Evolutionary conservation across 176 grass and related monocot species (phyloP).

Genomic region (Juncus inflexus): DNA sequence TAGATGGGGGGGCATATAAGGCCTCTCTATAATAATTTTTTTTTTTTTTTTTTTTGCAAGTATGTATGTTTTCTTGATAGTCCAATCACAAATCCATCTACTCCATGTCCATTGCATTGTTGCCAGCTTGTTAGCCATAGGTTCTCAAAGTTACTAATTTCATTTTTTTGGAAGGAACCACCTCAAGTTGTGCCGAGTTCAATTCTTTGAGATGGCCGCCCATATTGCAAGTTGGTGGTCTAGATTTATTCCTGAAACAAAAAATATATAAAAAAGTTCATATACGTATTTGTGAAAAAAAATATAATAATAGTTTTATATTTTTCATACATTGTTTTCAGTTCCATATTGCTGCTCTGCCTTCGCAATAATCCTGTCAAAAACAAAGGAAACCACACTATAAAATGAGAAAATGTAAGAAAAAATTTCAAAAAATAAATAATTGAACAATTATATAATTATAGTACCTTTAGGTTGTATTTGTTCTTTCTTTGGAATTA

Average conservation of each 20-base stretch:
- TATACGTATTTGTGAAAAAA: not conserved
- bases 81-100: too few species aligned
- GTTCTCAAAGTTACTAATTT: too few species aligned
- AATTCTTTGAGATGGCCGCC: too few species aligned
- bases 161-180: too few species aligned
- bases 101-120: too few species aligned
- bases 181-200: too few species aligned
- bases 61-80: too few species aligned
- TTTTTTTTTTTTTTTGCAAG: too few species aligned
- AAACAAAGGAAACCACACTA: not conserved
- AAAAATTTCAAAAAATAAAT: not conserved
- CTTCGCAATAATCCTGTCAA: constrained; percentile 50
- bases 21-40: too few species aligned
- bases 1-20: too few species aligned
- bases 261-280: constrained; percentile 43
- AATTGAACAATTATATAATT: not conserved
- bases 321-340: constrained; percentile 47
- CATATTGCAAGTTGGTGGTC: too few species aligned
- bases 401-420: constrained; percentile 22
- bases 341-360: constrained; percentile 53
- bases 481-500: constrained; percentile 60
- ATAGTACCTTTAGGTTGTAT: constrained; percentile 39
- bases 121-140: too few species aligned
- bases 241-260: constrained; percentile 30
- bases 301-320: constrained; percentile 5